Evolutionary conservation across 805 yeast species (phyloP).

Genomic region (Candida caryicola): DNA sequence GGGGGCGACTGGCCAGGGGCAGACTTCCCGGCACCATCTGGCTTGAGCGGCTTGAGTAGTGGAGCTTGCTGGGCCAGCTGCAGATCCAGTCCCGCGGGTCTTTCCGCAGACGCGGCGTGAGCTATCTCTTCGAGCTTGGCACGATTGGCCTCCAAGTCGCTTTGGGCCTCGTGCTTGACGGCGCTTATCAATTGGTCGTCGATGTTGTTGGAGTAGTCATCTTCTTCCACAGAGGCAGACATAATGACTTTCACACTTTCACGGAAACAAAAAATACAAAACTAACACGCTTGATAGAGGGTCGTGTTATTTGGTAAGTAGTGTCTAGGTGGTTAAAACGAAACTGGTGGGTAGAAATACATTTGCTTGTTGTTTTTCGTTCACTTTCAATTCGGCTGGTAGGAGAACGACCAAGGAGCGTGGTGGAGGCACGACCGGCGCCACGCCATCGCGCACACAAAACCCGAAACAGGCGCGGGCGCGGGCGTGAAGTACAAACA

Average conservation of each 20-base stretch:
- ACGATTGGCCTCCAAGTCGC: constrained; percentile 12
- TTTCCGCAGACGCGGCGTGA: constrained; percentile 23
- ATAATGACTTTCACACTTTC: constrained; percentile 3
- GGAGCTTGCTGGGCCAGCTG: background rate
- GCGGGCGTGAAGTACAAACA: too few species aligned
- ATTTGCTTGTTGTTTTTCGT: constrained; percentile 2
- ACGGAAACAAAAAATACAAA: background rate
- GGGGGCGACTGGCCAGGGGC: background rate
- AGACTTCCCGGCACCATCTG: background rate
- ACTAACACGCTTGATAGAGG: constrained; percentile 6
- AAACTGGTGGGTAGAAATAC: background rate
- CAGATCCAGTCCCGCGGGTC: background rate
- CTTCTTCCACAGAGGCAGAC: constrained; percentile 15
- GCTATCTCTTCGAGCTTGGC: constrained; percentile 34
- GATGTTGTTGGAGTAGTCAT: constrained; percentile 33
- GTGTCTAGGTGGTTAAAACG: constrained; percentile 18
- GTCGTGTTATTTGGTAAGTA: constrained; percentile 23
- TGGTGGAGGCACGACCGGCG: background rate
- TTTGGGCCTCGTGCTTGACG: constrained; percentile 29
- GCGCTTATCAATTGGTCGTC: constrained; percentile 43
- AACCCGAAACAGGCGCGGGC: too few species aligned
- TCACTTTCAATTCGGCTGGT: constrained; percentile 1
- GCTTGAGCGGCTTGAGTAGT: background rate
- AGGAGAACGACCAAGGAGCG: constrained; percentile 1
- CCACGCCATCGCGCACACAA: too few species aligned